Evolutionary conservation across 768 basidiomycete species (phyloP), one percentile per base, ranked within the genome.

Genomic region (Cystofilobasidium macerans): DNA sequence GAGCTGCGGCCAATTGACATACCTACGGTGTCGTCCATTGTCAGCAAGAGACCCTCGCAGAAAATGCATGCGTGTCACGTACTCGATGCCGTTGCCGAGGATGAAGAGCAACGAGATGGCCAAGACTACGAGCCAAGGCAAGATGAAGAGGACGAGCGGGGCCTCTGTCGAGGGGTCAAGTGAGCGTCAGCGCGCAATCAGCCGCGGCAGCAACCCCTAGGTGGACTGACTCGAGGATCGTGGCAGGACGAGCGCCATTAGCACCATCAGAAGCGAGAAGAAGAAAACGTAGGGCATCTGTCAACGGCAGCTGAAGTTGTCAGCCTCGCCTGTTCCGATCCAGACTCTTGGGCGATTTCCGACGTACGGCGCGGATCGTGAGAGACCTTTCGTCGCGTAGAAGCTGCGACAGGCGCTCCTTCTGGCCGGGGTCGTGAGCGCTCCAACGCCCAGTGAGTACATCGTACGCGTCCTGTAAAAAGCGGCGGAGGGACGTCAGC

Each of bases 1-100:
- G 62, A 99, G 81, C 18, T 86, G 82, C 12, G 95, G 95, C 89
- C 94, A 97, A 22, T 87, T 82, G 65, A 99, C 94, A 74, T 95
- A 99, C 69, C 90, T 88, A 82, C 75, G 71, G 85, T 69, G n/a
- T 5, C 13, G 42, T 45, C 18, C 22, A 45, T 38, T 24, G 4
- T 61, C 24, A 28, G 24, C n/a, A 22, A 33, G 40, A 9, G 26
- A 2, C 14, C 51, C 8, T 28, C 26, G 47, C n/a, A n/a, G 30
- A 36, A 2, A 24, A 32, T 33, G 30, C n/a, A 30, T 12, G 24
- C 20, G 22, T n/a, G 30, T 13, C n/a, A 42, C 45, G 45, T n/a
- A 42, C 45, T 51, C 20, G 69, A 74, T 73, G 47, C 76, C 76
- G 60, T 77, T 75, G 42, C 73, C 73, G 74, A 73, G 73, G 70